A percentile compares a stretch with the other conserved stretches of the same genome.
These are phyloP conservation scores for Sclerotinia trifoliorum DNA, from an alignment of 2,329 filamentous ascomycete species.

Conservation along the genomic window DNA sequence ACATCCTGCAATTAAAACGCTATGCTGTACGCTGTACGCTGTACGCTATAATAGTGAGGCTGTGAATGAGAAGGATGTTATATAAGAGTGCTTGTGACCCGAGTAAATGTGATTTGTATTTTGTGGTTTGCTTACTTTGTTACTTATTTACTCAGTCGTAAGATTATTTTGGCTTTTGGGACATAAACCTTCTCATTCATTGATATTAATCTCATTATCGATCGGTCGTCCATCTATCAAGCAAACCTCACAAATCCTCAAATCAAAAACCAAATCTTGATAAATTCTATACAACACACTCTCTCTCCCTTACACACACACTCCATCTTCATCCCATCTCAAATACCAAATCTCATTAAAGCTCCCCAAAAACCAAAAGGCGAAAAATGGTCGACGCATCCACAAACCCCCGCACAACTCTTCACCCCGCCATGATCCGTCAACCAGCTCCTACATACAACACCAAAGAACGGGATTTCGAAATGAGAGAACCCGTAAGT, in stretches of 20 bases:
- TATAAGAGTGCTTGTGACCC: background rate
- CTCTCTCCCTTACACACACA: no score
- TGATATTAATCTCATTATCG: background rate
- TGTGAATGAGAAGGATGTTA: background rate
- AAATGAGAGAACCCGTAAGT: conserved; percentile 11
- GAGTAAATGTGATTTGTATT: background rate
- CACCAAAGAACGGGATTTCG: background rate
- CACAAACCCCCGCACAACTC: conserved; percentile 17
- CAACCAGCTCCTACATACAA: conserved; percentile 14
- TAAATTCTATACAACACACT: background rate
- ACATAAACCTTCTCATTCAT: no score
- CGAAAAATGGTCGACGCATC: background rate
- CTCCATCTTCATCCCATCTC: no score
- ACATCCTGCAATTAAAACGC: no score
- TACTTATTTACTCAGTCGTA: background rate
- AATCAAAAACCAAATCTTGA: background rate
- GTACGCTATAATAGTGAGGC: background rate
- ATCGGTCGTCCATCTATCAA: background rate
- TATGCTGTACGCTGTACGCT: background rate
- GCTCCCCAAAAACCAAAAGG: background rate
- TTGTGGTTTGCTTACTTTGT: background rate
- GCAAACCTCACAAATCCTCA: background rate
- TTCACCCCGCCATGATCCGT: conserved; percentile 20
- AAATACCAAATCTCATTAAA: no score
- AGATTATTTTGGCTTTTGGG: background rate